Base-by-base conservation (phyloP, 768 basidiomycete species). In the Porphyrellus cyaneotinctus region DNA sequence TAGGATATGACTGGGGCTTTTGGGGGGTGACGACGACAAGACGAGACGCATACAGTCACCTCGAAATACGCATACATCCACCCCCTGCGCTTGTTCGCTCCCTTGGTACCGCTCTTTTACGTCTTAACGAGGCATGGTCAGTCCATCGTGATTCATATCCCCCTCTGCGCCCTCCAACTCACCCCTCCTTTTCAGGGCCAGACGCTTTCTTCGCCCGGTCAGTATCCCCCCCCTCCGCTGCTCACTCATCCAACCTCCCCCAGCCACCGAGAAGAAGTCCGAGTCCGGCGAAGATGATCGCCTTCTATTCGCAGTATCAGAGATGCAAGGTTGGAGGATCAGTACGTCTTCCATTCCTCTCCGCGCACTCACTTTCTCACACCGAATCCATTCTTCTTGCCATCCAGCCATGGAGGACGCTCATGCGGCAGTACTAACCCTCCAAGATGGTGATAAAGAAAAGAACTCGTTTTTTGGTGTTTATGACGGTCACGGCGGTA, bases 251-350 rank as follows among this genome's bases (percentile, higher is more conserved):
- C 49, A 38, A 41, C 8, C 56, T 59, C 32, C 52, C 53, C 33
- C 62, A 94, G 92, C 84, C 20, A 93, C 88, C 48, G 80, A 82
- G 58, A 99, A 97, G 78, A 80, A 78, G 66, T 85, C 91, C 6
- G 79, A 84, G 60, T 70, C 77, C 20, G 93, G 90, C 38, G 77
- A 75, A 57, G 85, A 91, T 81, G 78, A 75, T 54, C 80, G 81
- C 52, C 85, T 81, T 70, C 63, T 78, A 42, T 97, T 85, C 70
- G 87, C 81, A 8, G 79, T 97, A 38, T 86, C 89, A 42, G 95
- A 97, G 73, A 98, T 98, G 95, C 97, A 99, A 72, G 97, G 97
- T 63, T 99, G 97, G 97, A 80, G 97, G 72, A 87, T 98, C 73
- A 84, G 95, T 99, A 65, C 74, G 95, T 87, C 28, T 54, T 2